Evolutionary conservation across 306 rosid species (phyloP), one percentile per base, ranked within the genome.

Genomic region (Ammopiptanthus mongolicus): DNA sequence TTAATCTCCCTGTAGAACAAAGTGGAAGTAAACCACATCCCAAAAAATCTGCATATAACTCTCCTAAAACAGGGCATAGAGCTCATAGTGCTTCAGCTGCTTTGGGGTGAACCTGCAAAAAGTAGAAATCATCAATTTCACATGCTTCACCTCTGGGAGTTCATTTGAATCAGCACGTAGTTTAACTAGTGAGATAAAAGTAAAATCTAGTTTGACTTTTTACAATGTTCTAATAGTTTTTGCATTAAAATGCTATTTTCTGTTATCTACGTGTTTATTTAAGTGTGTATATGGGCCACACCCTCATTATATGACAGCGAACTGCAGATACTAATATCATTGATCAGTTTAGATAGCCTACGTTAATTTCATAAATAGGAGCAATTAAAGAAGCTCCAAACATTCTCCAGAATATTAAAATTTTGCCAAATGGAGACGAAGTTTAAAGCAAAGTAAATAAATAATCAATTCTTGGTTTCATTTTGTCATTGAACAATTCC

Each of bases 21-120:
- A 61, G 37, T 34, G 65, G 53, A 76, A 48, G 42, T 71, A 79
- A 39, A 22, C 51, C 0, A 5, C 21, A 36, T 56, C 59, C 67
- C 57, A 42, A 19, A 42, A 19, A 13, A 72, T 72, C 62, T 33
- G 66, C 68, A 36, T 18, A 41, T 10, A 13, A 60, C 71, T 72
- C 69, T 68, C 87, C 46, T 65, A 51, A 37, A 80, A 58, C 14
- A 66, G 46, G 18, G 53, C 57, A 51, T 3, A 3, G 34, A 57
- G 17, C 66, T 55, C 50, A 10, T 23, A 52, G 69, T 73, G 28
- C 37, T 47, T 71, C 83, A 74, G 69, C 75, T 77, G 21, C 80
- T 65, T 53, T 18, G 36, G 31, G 65, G 5, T 36, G 78, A 47
- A 71, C 74, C 83, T 69, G 79, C 28, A 50, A 57, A 60, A 74